Evolutionary conservation across 1,284 basidiomycete species (phyloP).

Genomic region (Waitea zeae): DNA sequence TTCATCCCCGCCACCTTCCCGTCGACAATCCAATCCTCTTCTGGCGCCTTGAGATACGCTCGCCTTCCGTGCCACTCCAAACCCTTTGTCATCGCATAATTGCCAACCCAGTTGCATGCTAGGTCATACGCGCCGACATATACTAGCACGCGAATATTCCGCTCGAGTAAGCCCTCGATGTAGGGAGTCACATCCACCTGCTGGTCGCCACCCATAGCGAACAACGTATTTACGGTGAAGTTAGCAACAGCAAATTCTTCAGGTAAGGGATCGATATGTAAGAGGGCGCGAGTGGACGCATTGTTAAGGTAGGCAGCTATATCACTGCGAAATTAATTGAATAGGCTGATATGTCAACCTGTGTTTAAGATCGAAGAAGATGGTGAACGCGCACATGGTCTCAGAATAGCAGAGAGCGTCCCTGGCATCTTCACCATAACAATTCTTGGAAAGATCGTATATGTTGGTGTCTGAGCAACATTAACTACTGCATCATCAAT

Average conservation of each 20-base stretch:
- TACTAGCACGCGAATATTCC: conserved; percentile 54
- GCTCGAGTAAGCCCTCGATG: conserved; percentile 55
- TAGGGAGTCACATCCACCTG: conserved; percentile 29
- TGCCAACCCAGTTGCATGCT: conserved; percentile 65
- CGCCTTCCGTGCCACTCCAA: conserved; percentile 49
- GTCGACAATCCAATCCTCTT: conserved; percentile 37
- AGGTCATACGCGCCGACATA: conserved; percentile 61
- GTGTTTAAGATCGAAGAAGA: too few species aligned
- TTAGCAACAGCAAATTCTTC: conserved; percentile 33
- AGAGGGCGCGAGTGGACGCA: conserved; percentile 26
- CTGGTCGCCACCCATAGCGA: conserved; percentile 20
- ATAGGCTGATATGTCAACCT: too few species aligned
- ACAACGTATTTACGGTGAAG: conserved; percentile 21
- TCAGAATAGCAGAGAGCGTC: too few species aligned
- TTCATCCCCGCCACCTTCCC: conserved; percentile 36
- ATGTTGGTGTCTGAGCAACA: too few species aligned
- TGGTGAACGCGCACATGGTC: too few species aligned
- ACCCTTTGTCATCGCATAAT: conserved; percentile 42
- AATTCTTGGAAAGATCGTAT: too few species aligned
- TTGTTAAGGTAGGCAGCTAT: conserved; percentile 37
- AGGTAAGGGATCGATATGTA: conserved; percentile 42
- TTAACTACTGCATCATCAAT: too few species aligned
- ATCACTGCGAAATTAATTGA: conserved; percentile 21
- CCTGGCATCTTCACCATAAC: too few species aligned
- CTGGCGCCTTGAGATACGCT: conserved; percentile 24